Base-by-base conservation (phyloP, 805 yeast genomes). In the Ogataea polymorpha region DNA sequence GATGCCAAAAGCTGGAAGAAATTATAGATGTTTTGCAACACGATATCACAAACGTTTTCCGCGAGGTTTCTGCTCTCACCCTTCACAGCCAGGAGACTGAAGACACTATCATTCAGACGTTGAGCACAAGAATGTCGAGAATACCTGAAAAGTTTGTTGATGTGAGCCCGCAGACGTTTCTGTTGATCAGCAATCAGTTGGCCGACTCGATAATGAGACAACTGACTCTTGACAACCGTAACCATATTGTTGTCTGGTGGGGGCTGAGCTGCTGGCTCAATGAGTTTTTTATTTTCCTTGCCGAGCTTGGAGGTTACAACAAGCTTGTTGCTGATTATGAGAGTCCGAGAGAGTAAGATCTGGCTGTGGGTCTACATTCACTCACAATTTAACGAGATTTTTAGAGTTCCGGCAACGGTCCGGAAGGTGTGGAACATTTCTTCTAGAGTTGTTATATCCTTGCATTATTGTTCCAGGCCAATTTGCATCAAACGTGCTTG, bases 191-290 rank as follows among this genome's bases (percentile, higher is more conserved):
- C 32, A 74, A 75, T 35, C 72, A 79, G 9, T 53, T 81, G 8
- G 63, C 80, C 36, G 79, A 84, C 6, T 69, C 79, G 11, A 75
- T 82, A 14, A 62, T 80, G 29, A 66, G 87, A 45, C 87, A 82
- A 51, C 70, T 83, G 44, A 75, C 83, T 24, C 63, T 77, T 41
- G 67, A 67, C 17, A 79, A 80, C 2, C 80, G 79, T 5, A 37
- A 43, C 6, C 74, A 82, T 2, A 81, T 84, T 56, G 80, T 79
- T 8, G 75, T 79, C 2, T 85, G 91, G 91, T 83, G 88, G 87
- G 71, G 77, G 32, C 67, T 82, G 3, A 67, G 85, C 41, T 79
- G 88, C 56, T 85, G 91, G 89, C 66, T 80, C 6, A 87, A 81
- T 53, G 91, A 84, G 54, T 83, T 77, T 71, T 65, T 82, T 45